Percentiles rank a stretch among this genome's conserved stretches.
These are phyloP conservation scores for Lojkania enalia DNA, from an alignment of 2,329 filamentous ascomycete species.

Conservation along the genomic window DNA sequence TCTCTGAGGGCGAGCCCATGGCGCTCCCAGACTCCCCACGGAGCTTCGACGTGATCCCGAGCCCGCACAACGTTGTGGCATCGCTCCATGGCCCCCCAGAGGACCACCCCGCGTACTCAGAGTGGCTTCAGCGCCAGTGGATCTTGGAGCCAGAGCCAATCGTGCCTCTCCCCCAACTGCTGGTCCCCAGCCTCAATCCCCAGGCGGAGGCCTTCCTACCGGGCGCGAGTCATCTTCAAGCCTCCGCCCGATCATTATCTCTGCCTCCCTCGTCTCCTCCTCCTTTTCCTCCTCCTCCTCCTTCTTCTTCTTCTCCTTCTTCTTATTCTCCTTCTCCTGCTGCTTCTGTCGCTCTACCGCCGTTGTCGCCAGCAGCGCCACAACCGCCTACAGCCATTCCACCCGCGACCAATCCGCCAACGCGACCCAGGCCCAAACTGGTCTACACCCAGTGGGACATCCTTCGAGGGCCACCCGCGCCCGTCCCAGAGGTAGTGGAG, in stretches of 20 bases:
- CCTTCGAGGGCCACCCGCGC: background rate
- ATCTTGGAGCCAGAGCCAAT: background rate
- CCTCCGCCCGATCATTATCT: no score
- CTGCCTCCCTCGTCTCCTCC: background rate
- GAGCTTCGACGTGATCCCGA: background rate
- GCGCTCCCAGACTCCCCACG: constrained; percentile 54
- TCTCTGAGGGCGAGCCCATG: no score
- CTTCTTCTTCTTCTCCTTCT: background rate
- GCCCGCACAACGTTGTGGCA: background rate
- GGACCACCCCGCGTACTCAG: background rate
- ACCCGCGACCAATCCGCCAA: no score
- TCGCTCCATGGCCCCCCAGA: background rate
- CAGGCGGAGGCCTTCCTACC: background rate
- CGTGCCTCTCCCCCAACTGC: background rate
- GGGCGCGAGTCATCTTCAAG: no score
- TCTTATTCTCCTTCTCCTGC: background rate
- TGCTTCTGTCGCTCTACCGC: background rate
- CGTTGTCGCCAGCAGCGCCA: background rate
- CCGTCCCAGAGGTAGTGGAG: background rate
- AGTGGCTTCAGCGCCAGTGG: background rate
- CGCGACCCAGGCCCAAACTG: background rate
- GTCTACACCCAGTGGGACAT: background rate
- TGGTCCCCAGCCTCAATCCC: background rate
- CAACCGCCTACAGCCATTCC: background rate
- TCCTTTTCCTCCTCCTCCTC: background rate